phyloP scores from a whole-genome alignment of 495 filamentous ascomycete genomes.

The Aspergillus sclerotioniger region DNA sequence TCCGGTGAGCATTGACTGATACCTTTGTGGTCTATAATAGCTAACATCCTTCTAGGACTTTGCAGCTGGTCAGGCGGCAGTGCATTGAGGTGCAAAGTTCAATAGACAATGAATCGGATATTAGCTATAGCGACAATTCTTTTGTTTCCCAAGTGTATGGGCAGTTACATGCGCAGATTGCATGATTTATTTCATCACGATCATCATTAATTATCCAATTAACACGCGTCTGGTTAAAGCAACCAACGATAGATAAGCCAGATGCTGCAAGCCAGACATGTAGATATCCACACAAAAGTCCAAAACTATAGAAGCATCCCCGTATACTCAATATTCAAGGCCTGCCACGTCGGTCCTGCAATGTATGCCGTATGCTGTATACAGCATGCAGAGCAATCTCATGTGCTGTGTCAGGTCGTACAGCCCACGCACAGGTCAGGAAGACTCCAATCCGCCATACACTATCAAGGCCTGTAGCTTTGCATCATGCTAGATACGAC shows the following conservation, averaged over 20 bases:
- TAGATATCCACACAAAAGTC: no score
- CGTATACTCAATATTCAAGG: no score
- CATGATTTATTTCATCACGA: neutral
- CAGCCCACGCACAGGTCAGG: no score
- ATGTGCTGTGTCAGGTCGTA: no score
- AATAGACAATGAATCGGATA: neutral
- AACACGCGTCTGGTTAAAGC: neutral
- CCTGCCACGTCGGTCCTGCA: no score
- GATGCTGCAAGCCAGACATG: no score
- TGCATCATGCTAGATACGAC: neutral
- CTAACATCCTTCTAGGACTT: slow-evolving; percentile 33
- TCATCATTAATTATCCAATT: neutral
- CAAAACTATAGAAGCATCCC: no score
- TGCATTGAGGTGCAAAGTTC: slow-evolving; percentile 16
- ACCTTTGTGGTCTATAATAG: neutral
- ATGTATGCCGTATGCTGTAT: no score
- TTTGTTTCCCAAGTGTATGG: neutral
- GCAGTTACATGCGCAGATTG: neutral
- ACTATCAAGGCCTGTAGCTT: neutral
- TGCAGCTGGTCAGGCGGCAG: slow-evolving; percentile 27
- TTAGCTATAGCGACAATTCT: neutral
- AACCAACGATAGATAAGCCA: no score
- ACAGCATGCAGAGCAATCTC: no score
- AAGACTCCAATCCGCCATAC: neutral
- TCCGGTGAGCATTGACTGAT: slow-evolving; percentile 31